A percentile compares a stretch with the other conserved stretches of the same genome.
These are phyloP conservation scores for Zymoseptoria pseudotritici DNA, from an alignment of 2,329 filamentous ascomycete species.

Conservation along the genomic window DNA sequence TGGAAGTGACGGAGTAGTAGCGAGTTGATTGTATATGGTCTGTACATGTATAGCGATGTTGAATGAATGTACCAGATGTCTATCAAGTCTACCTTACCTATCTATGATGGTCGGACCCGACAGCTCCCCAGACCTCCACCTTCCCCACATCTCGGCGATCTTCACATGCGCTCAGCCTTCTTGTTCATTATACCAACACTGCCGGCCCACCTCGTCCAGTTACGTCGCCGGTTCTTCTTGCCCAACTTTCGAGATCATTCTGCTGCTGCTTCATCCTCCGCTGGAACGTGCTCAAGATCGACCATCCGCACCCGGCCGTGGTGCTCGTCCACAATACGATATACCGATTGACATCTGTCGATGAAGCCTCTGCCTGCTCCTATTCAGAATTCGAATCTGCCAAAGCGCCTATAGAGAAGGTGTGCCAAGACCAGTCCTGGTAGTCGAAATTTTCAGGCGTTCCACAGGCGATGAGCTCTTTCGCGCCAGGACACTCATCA, in stretches of 20 bases:
- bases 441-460: too few relatives aligned
- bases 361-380: conserved; percentile 5
- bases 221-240: background rate
- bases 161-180: background rate
- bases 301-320: conserved; percentile 4
- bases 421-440: too few relatives aligned
- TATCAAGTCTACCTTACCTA: background rate
- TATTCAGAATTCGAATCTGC: too few relatives aligned
- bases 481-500: background rate
- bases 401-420: too few relatives aligned
- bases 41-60: background rate
- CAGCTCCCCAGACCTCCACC: background rate
- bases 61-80: background rate
- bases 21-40: too few relatives aligned
- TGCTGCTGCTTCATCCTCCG: background rate
- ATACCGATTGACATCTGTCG: conserved; percentile 11
- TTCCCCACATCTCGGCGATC: background rate
- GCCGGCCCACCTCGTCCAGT: background rate
- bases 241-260: background rate
- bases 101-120: background rate
- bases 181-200: background rate
- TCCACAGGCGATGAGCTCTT: background rate
- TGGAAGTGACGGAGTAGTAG: background rate
- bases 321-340: conserved; percentile 5
- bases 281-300: conserved; percentile 8